Conservation (phyloP, 345 rosid genomes). For the Trapa incisa region DNA sequence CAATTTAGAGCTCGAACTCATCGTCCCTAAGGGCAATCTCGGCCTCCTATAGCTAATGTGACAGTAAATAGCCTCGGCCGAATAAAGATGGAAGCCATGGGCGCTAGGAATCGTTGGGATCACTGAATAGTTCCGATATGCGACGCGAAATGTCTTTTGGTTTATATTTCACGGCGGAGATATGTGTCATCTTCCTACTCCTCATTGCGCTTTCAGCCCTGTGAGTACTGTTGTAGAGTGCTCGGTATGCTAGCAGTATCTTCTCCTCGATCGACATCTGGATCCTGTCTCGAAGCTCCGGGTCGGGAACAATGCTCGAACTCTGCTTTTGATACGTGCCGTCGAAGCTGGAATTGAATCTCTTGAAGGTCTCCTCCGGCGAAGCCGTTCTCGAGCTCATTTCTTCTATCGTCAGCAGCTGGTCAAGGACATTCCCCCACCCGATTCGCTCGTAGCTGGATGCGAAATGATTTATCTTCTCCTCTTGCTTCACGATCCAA, state of each 20-base stretch:
- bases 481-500: slow-evolving; percentile 13
- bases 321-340: slow-evolving; percentile 9
- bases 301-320: slow-evolving; percentile 5
- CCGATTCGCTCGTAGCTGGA: slow-evolving; percentile 13
- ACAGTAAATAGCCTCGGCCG: not conserved
- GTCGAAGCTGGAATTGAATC: slow-evolving; percentile 10
- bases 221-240: not conserved
- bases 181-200: not conserved
- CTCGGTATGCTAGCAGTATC: slow-evolving; percentile 7
- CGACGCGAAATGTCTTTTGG: slow-evolving; percentile 10
- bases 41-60: slow-evolving; percentile 37
- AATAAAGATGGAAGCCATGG: not conserved
- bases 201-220: not conserved
- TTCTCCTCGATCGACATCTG: slow-evolving; percentile 3
- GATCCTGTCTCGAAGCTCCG: slow-evolving; percentile 12
- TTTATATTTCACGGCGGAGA: not conserved
- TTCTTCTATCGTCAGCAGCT: not conserved
- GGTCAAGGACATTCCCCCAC: slow-evolving; percentile 9
- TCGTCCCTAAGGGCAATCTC: slow-evolving; percentile 74
- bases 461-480: slow-evolving; percentile 7
- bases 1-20: slow-evolving; percentile 77
- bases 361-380: slow-evolving; percentile 2
- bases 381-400: not conserved
- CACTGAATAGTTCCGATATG: slow-evolving; percentile 4
- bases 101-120: not conserved